Evolutionary conservation across 768 basidiomycete species (phyloP).

Genomic region (Lactarius deliciosus): DNA sequence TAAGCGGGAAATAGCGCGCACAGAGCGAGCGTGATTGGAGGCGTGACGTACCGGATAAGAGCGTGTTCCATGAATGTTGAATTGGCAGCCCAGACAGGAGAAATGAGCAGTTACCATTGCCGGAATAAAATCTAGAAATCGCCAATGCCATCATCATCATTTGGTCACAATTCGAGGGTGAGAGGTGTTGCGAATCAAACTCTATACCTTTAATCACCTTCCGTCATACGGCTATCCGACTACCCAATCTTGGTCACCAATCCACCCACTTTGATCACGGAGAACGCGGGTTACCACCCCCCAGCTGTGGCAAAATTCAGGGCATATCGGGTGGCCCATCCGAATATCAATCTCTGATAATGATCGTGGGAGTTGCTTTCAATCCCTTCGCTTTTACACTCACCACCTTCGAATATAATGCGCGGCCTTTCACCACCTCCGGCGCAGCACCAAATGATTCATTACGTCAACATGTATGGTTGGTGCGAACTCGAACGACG

Average conservation of each 20-base stretch:
- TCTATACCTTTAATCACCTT: slow-evolving; percentile 32
- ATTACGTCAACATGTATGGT: slow-evolving; percentile 25
- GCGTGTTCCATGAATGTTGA: slow-evolving; percentile 26
- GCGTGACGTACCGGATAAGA: slow-evolving; percentile 27
- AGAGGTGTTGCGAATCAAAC: slow-evolving; percentile 28
- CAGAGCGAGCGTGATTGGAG: slow-evolving; percentile 22
- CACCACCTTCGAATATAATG: slow-evolving; percentile 16
- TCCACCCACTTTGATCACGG: slow-evolving; percentile 13
- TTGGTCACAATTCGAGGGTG: slow-evolving; percentile 18
- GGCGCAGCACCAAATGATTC: not conserved
- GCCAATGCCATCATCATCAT: slow-evolving; percentile 4
- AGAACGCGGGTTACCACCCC: slow-evolving; percentile 15
- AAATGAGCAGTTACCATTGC: slow-evolving; percentile 25
- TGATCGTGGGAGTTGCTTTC: not conserved
- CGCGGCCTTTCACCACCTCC: slow-evolving; percentile 14
- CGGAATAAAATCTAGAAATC: slow-evolving; percentile 19
- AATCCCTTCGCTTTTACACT: not conserved
- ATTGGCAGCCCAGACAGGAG: slow-evolving; percentile 27
- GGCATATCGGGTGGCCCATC: slow-evolving; percentile 3
- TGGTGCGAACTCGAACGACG: not conserved
- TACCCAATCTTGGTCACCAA: slow-evolving; percentile 17
- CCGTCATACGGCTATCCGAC: slow-evolving; percentile 24
- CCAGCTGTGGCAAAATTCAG: slow-evolving; percentile 16
- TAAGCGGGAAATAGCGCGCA: slow-evolving; percentile 26
- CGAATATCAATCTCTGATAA: slow-evolving; percentile 2